These are phyloP conservation scores for Sporothrix phasma DNA, from an alignment of 2,329 filamentous ascomycete genomes.

Conservation along the genomic window DNA sequence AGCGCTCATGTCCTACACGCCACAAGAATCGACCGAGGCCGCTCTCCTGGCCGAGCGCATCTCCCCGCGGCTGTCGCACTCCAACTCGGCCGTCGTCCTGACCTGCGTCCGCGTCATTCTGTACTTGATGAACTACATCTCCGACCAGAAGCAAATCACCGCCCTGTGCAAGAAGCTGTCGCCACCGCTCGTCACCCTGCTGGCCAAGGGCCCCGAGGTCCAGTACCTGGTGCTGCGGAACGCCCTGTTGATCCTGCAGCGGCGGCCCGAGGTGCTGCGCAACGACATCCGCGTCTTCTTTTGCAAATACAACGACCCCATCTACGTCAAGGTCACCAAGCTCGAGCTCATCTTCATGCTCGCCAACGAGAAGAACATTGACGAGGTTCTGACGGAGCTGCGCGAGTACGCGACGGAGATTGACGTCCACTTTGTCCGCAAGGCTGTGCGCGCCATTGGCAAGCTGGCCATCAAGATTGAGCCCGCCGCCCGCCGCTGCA, in stretches of 20 bases:
- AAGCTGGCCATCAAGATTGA: conserved; percentile 99
- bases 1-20: conserved; percentile 94
- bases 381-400: conserved; percentile 85
- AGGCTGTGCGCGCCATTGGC: conserved; percentile 92
- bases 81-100: conserved; percentile 90
- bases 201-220: conserved; percentile 96
- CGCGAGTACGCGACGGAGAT: conserved; percentile 97
- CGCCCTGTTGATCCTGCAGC: conserved; percentile 84
- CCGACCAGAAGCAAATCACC: conserved; percentile 79
- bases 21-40: conserved; percentile 81
- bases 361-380: conserved; percentile 88
- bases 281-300: conserved; percentile 99
- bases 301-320: conserved; percentile 99
- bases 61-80: conserved; percentile 88
- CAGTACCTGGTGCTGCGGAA: conserved; percentile 93
- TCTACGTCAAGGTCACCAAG: conserved; percentile 99
- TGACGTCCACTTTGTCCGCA: conserved; percentile 96
- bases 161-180: conserved; percentile 86
- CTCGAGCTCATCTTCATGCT: conserved; percentile 98
- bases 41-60: conserved; percentile 86
- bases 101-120: conserved; percentile 94
- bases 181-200: conserved; percentile 83
- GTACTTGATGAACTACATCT: conserved; percentile 98
- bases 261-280: conserved; percentile 81
- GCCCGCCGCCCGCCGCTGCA: conserved; percentile 80